Percentiles rank a stretch among this genome's conserved stretches.
phyloP scores from a whole-genome alignment of 192 early-diverging fungal species.

The Umbelopsis vinacea region DNA sequence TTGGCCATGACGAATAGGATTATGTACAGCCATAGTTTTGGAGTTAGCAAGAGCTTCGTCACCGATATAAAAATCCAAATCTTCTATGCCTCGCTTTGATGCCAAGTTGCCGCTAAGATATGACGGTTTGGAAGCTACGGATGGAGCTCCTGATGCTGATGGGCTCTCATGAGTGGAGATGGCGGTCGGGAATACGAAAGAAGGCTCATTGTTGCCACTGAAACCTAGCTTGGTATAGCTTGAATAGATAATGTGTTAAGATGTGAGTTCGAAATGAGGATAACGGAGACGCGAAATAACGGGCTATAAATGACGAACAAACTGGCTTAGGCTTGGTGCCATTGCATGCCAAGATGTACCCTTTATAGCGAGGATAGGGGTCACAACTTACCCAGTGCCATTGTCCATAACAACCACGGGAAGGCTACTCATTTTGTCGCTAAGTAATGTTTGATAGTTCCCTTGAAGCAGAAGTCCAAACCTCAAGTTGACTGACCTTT shows the following conservation, averaged over 20 bases:
- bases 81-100: conserved; percentile 95
- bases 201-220: conserved; percentile 95
- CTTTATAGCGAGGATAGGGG: no score
- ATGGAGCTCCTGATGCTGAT: conserved; percentile 47
- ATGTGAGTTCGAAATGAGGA: conserved; percentile 13
- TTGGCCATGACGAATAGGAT: conserved; percentile 96
- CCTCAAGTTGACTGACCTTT: conserved; percentile 19
- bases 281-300: background rate
- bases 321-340: background rate
- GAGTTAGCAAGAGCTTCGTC: conserved; percentile 91
- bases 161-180: conserved; percentile 81
- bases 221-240: conserved; percentile 98
- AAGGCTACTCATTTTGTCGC: conserved; percentile 48
- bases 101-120: conserved; percentile 76
- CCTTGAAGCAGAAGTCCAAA: conserved; percentile 3
- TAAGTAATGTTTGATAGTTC: conserved; percentile 10
- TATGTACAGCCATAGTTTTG: conserved; percentile 87
- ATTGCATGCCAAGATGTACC: no score
- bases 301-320: background rate
- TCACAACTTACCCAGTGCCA: conserved; percentile 86
- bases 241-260: conserved; percentile 11
- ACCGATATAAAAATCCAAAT: conserved; percentile 97
- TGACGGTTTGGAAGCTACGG: conserved; percentile 58
- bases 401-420: conserved; percentile 97
- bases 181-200: conserved; percentile 95